Evolutionary conservation across 2,329 filamentous ascomycete species (phyloP), one percentile per base, ranked within the genome.

Genomic region (Diaporthe citrichinensis): DNA sequence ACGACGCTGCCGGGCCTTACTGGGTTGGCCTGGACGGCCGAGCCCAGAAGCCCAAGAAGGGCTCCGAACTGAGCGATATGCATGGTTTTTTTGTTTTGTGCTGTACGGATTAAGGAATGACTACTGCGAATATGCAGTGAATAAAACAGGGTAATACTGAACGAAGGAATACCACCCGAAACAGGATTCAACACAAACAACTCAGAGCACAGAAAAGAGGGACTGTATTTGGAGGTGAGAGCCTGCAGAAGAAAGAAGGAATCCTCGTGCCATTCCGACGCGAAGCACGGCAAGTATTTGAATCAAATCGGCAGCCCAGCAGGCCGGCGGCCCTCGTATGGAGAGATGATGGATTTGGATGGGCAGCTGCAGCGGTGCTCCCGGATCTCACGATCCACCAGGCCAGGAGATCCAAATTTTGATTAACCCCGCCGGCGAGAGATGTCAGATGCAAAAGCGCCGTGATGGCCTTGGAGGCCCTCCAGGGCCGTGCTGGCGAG

Each of bases 171-270:
- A 55, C 73, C 67, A 53, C 68, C 58, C 59, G 55, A 61, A 72
- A 76, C 44, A 74, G 61, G 62, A 69, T 65, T 57, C 67, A 74
- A 73, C 61, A 69, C 68, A 75, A 75, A 75, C 73, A 68, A 75
- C 75, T 58, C 72, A n/a, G 53, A 72, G 57, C 59, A 59, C 74
- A 72, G 51, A 76, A 77, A 77, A 71, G 76, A 77, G 53, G 53
- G 76, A 77, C 67, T 76, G 53, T 14, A 62, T 72, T 55, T 39
- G 46, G 71, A 76, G 73, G 73, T 74, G 72, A 74, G 71, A 61
- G 57, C 74, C 74, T 77, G 76, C 28, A 41, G 59, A 39, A 25
- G 57, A 34, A 53, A 34, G 34, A 46, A 53, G 44, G 67, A 72
- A 55, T 1, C 15, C 31, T 69, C n/a, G 34, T 41, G 46, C 49